phyloP scores from a whole-genome alignment of 352 stramenopile genomes.

The Aphanomyces cochlioides region DNA sequence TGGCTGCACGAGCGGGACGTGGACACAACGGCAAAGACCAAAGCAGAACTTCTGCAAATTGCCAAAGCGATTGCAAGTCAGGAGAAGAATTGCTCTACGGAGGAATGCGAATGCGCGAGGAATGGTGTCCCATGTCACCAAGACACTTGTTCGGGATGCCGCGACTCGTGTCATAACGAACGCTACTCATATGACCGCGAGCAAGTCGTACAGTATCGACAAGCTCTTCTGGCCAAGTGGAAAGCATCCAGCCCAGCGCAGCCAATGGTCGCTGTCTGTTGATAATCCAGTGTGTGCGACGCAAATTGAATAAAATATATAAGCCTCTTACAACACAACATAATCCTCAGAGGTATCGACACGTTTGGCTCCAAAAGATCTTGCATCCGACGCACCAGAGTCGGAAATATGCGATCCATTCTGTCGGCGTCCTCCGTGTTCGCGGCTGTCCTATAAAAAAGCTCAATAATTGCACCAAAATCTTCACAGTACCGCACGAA shows the following conservation, averaged over 20 bases:
- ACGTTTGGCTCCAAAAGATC: background rate
- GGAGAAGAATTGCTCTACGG: conserved; percentile 72
- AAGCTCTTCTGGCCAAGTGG: conserved; percentile 65
- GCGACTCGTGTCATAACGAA: conserved; percentile 65
- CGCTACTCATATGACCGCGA: conserved; percentile 73
- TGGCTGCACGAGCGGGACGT: conserved; percentile 64
- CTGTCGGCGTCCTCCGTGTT: background rate
- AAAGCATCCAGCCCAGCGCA: background rate
- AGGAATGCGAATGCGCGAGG: conserved; percentile 65
- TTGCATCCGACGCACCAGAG: background rate
- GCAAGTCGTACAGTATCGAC: conserved; percentile 65
- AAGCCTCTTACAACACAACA: conserved; percentile 8
- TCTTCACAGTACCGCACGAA: background rate
- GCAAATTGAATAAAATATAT: background rate
- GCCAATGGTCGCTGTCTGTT: background rate
- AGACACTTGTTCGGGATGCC: conserved; percentile 55
- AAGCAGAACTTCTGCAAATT: conserved; percentile 59
- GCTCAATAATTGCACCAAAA: background rate
- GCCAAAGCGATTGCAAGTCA: conserved; percentile 58
- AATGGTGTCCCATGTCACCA: conserved; percentile 26
- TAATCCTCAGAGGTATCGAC: conserved; percentile 6
- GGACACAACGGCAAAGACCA: conserved; percentile 40
- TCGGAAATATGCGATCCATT: background rate
- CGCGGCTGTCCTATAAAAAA: conserved; percentile 11
- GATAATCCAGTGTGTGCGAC: background rate